phyloP scores from a whole-genome alignment of 1,284 basidiomycete genomes.

The Ustilago hordei region DNA sequence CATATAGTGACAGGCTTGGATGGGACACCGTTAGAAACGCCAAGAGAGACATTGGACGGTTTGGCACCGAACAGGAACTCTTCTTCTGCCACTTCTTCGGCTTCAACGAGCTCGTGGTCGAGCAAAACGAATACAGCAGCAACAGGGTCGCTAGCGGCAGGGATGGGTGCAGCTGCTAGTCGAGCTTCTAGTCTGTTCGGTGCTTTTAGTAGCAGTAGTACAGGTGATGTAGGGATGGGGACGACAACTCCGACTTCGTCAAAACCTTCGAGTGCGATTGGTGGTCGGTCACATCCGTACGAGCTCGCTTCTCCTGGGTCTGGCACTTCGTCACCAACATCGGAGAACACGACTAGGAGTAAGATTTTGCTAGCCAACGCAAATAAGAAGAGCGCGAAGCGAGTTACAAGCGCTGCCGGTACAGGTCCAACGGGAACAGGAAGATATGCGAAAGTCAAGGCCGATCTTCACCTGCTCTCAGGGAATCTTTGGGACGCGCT shows the following conservation, averaged over 20 bases:
- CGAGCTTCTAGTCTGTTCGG: constrained; percentile 54
- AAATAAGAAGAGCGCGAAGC: constrained; percentile 38
- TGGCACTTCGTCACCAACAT: constrained; percentile 25
- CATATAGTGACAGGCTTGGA: constrained; percentile 55
- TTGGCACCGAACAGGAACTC: constrained; percentile 20
- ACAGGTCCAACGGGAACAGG: constrained; percentile 56
- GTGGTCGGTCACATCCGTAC: constrained; percentile 48
- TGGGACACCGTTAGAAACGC: constrained; percentile 64
- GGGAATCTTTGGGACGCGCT: constrained; percentile 67
- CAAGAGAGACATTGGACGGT: constrained; percentile 65
- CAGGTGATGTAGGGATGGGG: constrained; percentile 16
- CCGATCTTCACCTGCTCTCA: constrained; percentile 59
- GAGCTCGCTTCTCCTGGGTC: constrained; percentile 26
- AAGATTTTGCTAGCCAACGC: constrained; percentile 47
- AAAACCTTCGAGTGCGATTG: constrained; percentile 34
- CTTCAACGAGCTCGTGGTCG: constrained; percentile 26
- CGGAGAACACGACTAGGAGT: constrained; percentile 40
- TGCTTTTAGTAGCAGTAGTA: constrained; percentile 36
- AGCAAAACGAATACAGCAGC: constrained; percentile 30
- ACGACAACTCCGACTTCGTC: constrained; percentile 25
- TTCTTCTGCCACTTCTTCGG: constrained; percentile 11
- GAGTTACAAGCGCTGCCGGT: constrained; percentile 23
- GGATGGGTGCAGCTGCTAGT: constrained; percentile 37
- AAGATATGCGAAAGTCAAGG: constrained; percentile 60
- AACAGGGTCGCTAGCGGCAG: constrained; percentile 5